Conservation (phyloP, 768 basidiomycete genomes). For the Suillus brevipes region DNA sequence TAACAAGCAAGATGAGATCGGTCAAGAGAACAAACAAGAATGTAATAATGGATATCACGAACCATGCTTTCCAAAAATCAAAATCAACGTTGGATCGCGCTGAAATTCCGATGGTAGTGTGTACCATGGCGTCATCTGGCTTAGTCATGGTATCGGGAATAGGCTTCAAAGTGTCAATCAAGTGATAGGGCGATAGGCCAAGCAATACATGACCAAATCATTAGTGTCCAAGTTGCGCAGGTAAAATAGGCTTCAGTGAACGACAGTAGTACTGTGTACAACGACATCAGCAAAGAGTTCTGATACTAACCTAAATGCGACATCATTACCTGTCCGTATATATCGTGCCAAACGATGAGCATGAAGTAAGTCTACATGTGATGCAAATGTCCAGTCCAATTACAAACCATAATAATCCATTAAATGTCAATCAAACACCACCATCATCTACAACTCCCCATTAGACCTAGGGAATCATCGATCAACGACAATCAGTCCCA, state of each 20-base stretch:
- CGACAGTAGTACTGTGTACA: not conserved
- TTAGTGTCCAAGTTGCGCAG: not conserved
- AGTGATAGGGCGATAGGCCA: not conserved
- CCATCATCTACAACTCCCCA: not conserved
- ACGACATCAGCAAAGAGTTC: not conserved
- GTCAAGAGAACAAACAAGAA: not conserved
- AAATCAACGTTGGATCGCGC: not conserved
- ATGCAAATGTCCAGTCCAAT: slow-evolving; percentile 11
- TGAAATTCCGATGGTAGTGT: not conserved
- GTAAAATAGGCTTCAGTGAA: not conserved
- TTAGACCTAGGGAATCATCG: not conserved
- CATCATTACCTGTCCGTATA: not conserved
- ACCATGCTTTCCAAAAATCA: not conserved
- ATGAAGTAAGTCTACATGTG: slow-evolving; percentile 3
- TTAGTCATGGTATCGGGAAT: not conserved
- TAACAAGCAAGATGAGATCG: not conserved
- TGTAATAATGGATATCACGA: not conserved
- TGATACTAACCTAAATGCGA: not conserved
- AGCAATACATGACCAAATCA: not conserved
- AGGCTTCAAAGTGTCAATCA: not conserved
- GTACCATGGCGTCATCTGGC: not conserved
- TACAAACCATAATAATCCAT: slow-evolving; percentile 1
- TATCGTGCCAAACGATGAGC: not conserved
- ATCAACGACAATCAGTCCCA: slow-evolving; percentile 21
- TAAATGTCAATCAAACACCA: slow-evolving; percentile 4